Evolutionary conservation across 2,329 filamentous ascomycete species (phyloP).

Genomic region (Xylariales sp.): DNA sequence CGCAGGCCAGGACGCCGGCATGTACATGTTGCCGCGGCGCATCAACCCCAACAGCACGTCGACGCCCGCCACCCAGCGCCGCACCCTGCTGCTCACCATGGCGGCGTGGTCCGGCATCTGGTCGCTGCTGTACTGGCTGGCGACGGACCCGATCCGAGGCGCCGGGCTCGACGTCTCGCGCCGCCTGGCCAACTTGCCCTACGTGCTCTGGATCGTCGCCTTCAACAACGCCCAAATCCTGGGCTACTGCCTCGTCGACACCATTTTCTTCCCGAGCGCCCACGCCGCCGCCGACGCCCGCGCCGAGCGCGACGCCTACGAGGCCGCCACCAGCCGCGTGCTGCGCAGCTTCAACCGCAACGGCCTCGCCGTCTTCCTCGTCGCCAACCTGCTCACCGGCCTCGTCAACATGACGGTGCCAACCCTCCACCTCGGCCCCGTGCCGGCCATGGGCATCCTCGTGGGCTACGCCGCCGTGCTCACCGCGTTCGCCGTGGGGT

Average conservation of each 20-base stretch:
- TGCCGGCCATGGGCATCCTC: slow-evolving; percentile 68
- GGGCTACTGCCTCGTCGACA: slow-evolving; percentile 74
- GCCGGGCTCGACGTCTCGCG: slow-evolving; percentile 76
- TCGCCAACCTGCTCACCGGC: slow-evolving; percentile 87
- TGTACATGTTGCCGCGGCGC: slow-evolving; percentile 67
- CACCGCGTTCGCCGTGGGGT: slow-evolving; percentile 60
- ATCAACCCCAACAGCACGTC: slow-evolving; percentile 37
- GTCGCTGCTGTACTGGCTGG: slow-evolving; percentile 64
- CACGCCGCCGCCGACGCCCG: slow-evolving; percentile 52
- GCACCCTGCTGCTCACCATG: slow-evolving; percentile 59
- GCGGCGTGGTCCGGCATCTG: slow-evolving; percentile 62
- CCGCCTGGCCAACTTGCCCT: slow-evolving; percentile 87
- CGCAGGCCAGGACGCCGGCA: slow-evolving; percentile 77
- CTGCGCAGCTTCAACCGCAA: slow-evolving; percentile 84
- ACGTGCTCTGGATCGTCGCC: slow-evolving; percentile 86
- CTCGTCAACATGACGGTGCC: slow-evolving; percentile 82
- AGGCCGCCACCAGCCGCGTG: slow-evolving; percentile 73
- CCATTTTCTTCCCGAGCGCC: slow-evolving; percentile 68
- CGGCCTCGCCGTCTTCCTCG: slow-evolving; percentile 76
- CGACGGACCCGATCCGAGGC: slow-evolving; percentile 65
- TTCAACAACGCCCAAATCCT: slow-evolving; percentile 85
- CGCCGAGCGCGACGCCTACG: slow-evolving; percentile 60
- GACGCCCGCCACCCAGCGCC: slow-evolving; percentile 43
- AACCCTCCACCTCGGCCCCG: slow-evolving; percentile 67
- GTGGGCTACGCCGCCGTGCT: slow-evolving; percentile 66